Evolutionary conservation across 495 filamentous ascomycete genomes (phyloP), one percentile per base, ranked within the genome.

Genomic region (Margaritispora aquatica): DNA sequence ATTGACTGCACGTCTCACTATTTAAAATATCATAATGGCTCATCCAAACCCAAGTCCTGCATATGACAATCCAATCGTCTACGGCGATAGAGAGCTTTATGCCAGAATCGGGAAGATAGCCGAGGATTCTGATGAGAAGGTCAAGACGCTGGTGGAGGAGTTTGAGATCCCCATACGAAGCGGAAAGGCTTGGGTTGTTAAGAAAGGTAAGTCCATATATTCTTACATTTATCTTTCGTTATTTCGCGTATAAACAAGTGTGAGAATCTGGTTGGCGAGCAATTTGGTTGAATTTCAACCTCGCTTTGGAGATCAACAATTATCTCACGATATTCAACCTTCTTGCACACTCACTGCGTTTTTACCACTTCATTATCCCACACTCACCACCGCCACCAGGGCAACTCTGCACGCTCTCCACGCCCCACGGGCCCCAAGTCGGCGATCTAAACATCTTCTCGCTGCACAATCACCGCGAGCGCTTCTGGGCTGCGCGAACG

Each of bases 381-480:
- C 22, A 7, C 7, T 15, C 38, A 51, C 63, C 63, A 15, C 17
- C 15, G 17, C 21, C 20, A 71, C 80, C n/a, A 10, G 86, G 84
- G 15, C 78, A 81, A 48, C 76, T 93, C 59, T 80, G 88, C 55
- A 82, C 84, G 2, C 76, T 93, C 54, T 86, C 84, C 20, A 91
- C 88, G 0, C 87, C 87, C 0, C 73, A 86, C 47, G 89, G 89
- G 0, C 84, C 89, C 0, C 88, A 91, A 66, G 88, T 90, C 0
- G 89, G 88, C 27, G 89, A 94, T 63, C 75, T 94, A 23, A 94
- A 94, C 67, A 80, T 92, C 64, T 94, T 85, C 85, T 88, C 86
- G 50, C 76, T 76, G 31, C 75, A 86, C 56, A 90, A 92, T 65
- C 88, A 88, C 0, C 80, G 86, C 13, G 88, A 92, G 68, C 79